phyloP scores from a whole-genome alignment of 2,329 filamentous ascomycete genomes.

The Pyrenochaeta sp. region DNA sequence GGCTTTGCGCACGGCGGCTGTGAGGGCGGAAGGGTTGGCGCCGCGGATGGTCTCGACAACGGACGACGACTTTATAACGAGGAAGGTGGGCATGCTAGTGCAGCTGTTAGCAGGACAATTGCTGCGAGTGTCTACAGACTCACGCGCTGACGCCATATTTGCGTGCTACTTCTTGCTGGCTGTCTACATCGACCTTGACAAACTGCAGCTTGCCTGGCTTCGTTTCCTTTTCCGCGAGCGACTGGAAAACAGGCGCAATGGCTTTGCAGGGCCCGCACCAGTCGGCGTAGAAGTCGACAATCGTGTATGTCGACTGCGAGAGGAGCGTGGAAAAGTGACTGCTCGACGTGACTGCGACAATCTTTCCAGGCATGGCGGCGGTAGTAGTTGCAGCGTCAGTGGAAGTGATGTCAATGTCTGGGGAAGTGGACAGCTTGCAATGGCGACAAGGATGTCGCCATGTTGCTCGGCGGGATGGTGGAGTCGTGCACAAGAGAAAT shows the following conservation, averaged over 20 bases:
- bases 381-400: not conserved
- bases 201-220: slow-evolving; percentile 58
- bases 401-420: slow-evolving; percentile 7
- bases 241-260: slow-evolving; percentile 59
- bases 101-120: no score
- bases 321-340: slow-evolving; percentile 47
- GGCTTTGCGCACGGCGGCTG: slow-evolving; percentile 55
- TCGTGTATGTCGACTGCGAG: slow-evolving; percentile 47
- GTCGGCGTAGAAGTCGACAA: slow-evolving; percentile 62
- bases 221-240: slow-evolving; percentile 59
- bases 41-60: slow-evolving; percentile 58
- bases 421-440: slow-evolving; percentile 30
- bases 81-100: slow-evolving; percentile 58
- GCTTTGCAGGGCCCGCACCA: slow-evolving; percentile 67
- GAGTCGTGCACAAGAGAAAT: slow-evolving; percentile 1
- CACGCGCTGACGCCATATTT: slow-evolving; percentile 60
- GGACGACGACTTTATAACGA: slow-evolving; percentile 53
- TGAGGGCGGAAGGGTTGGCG: slow-evolving; percentile 58
- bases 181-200: slow-evolving; percentile 64
- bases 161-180: slow-evolving; percentile 57
- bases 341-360: slow-evolving; percentile 40
- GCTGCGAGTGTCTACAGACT: slow-evolving; percentile 12
- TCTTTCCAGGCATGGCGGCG: slow-evolving; percentile 40
- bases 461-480: slow-evolving; percentile 2
- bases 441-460: slow-evolving; percentile 19